phyloP scores from a whole-genome alignment of 306 rosid genomes.

The Fragaria iinumae region DNA sequence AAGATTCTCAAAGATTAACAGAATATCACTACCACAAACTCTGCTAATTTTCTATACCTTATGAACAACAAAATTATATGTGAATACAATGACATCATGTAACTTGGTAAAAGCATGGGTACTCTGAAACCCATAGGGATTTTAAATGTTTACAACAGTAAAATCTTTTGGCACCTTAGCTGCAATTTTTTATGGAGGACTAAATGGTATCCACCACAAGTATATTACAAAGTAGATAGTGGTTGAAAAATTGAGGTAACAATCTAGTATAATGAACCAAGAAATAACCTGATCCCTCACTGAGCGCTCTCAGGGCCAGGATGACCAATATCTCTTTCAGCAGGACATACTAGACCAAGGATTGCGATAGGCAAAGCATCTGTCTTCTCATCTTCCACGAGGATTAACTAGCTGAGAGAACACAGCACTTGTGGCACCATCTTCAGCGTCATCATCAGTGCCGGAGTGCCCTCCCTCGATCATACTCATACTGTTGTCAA shows the following conservation, averaged over 20 bases:
- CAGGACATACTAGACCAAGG: slow-evolving; percentile 24
- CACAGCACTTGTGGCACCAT: slow-evolving; percentile 85
- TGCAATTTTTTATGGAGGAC: slow-evolving; percentile 33
- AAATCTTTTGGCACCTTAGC: slow-evolving; percentile 26
- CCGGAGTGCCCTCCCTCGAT: slow-evolving; percentile 53
- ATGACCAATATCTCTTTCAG: slow-evolving; percentile 27
- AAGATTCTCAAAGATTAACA: not conserved
- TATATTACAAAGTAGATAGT: slow-evolving; percentile 41
- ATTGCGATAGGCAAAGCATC: slow-evolving; percentile 23
- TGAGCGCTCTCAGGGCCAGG: slow-evolving; percentile 33
- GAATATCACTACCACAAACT: not conserved
- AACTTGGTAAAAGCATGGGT: slow-evolving; percentile 24
- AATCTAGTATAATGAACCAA: slow-evolving; percentile 26
- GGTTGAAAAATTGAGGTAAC: slow-evolving; percentile 24
- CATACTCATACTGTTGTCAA: slow-evolving; percentile 82
- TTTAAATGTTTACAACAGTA: slow-evolving; percentile 33
- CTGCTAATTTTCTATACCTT: slow-evolving; percentile 29
- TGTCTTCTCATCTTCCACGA: slow-evolving; percentile 68
- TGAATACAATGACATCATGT: slow-evolving; percentile 30
- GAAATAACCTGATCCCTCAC: slow-evolving; percentile 34
- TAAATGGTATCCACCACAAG: slow-evolving; percentile 32
- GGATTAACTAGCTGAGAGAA: slow-evolving; percentile 96
- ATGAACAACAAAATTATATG: slow-evolving; percentile 18
- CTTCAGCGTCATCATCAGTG: slow-evolving; percentile 68
- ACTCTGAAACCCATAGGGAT: slow-evolving; percentile 26